These are phyloP conservation scores for Fusarium sp. DNA, from an alignment of 2,329 filamentous ascomycete species.

Conservation along the genomic window DNA sequence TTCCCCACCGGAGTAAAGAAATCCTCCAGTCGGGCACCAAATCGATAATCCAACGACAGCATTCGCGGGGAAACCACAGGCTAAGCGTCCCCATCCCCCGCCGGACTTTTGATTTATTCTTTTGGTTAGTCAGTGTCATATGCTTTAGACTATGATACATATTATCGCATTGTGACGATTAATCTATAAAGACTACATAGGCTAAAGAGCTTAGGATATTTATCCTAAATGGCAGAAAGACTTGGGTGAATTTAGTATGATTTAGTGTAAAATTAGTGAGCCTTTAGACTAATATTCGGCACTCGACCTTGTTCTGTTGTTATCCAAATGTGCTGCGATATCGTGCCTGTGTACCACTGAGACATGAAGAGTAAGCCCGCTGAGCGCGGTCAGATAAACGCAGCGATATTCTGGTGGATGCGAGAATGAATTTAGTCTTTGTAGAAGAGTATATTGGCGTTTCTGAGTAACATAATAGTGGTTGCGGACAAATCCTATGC, in stretches of 20 bases:
- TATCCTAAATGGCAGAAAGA: background rate
- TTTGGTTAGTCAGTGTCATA: background rate
- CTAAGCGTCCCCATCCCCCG: background rate
- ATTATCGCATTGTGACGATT: background rate
- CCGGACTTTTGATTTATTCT: background rate
- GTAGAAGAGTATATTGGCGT: too few relatives aligned
- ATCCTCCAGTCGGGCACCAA: conserved; percentile 7
- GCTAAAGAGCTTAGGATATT: background rate
- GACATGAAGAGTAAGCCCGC: background rate
- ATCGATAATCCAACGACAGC: conserved; percentile 2
- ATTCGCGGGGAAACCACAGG: background rate
- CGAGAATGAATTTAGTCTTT: background rate
- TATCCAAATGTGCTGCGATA: too few relatives aligned
- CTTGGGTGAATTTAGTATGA: background rate
- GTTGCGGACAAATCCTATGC: background rate
- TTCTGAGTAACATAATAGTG: background rate
- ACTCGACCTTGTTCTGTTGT: background rate
- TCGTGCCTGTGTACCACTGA: background rate
- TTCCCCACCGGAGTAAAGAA: conserved; percentile 20
- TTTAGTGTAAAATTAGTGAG: background rate
- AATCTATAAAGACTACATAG: background rate
- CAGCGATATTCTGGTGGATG: background rate
- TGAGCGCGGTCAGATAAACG: background rate
- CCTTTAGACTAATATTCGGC: background rate
- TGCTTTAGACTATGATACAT: background rate